These are phyloP conservation scores for Lecanicillium sp. DNA, from an alignment of 2,329 filamentous ascomycete species.

Conservation along the genomic window DNA sequence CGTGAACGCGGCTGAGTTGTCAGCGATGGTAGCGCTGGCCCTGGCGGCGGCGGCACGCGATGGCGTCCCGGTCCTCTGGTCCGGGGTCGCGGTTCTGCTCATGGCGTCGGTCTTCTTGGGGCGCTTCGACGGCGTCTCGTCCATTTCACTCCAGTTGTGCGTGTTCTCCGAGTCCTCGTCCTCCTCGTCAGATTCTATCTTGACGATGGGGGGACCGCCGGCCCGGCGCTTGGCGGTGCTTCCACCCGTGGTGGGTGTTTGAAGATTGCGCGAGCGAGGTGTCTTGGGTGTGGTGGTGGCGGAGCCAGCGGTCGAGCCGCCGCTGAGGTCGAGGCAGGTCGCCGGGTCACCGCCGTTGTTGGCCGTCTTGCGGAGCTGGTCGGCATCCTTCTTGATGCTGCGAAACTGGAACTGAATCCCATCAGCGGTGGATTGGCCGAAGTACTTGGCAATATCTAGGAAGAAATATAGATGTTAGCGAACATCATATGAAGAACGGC, in stretches of 20 bases:
- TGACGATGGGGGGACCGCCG: slow-evolving; percentile 16
- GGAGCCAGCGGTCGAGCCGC: slow-evolving; percentile 23
- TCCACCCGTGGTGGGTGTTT: slow-evolving; percentile 18
- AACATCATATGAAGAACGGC: slow-evolving; percentile 1
- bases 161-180: slow-evolving; percentile 22
- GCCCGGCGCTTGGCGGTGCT: slow-evolving; percentile 15
- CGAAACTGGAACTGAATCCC: slow-evolving; percentile 59
- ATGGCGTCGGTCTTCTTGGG: slow-evolving; percentile 20
- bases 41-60: slow-evolving; percentile 27
- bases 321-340: slow-evolving; percentile 28
- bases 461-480: slow-evolving; percentile 6
- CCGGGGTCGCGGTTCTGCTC: slow-evolving; percentile 11
- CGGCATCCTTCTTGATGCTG: slow-evolving; percentile 46
- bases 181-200: slow-evolving; percentile 19
- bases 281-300: slow-evolving; percentile 20
- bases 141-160: slow-evolving; percentile 25
- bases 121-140: slow-evolving; percentile 34
- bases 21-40: slow-evolving; percentile 30
- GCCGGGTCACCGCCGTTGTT: slow-evolving; percentile 41
- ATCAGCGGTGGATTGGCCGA: slow-evolving; percentile 50
- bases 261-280: slow-evolving; percentile 22
- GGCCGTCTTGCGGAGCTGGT: slow-evolving; percentile 40
- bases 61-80: slow-evolving; percentile 22
- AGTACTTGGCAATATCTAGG: slow-evolving; percentile 53
- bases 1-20: slow-evolving; percentile 22